These are phyloP conservation scores for Capronia coronata DNA, from an alignment of 2,329 filamentous ascomycete species.

Conservation along the genomic window DNA sequence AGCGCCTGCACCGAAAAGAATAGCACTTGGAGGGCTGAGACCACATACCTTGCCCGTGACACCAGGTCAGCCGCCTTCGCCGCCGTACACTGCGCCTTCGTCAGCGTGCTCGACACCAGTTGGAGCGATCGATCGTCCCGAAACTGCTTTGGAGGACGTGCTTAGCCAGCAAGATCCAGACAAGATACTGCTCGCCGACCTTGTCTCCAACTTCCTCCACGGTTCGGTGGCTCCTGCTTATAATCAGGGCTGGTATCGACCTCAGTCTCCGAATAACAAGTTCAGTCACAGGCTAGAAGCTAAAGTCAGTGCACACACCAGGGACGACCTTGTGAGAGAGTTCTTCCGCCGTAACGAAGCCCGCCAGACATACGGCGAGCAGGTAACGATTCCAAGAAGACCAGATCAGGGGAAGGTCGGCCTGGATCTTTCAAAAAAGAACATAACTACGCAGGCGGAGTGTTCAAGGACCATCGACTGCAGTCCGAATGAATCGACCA, in stretches of 20 bases:
- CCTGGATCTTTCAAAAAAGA: not conserved
- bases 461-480: too few species aligned
- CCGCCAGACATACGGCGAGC: constrained; percentile 13
- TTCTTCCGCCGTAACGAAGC: constrained; percentile 12
- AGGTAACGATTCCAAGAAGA: constrained; percentile 5
- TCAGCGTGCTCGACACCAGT: not conserved
- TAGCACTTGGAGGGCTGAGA: too few species aligned
- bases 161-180: constrained; percentile 3
- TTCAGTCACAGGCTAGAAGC: constrained; percentile 10
- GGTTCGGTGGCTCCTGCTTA: constrained; percentile 10
- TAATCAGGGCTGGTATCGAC: constrained; percentile 17
- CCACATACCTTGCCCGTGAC: not conserved
- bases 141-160: not conserved
- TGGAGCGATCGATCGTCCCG: not conserved
- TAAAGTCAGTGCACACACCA: constrained; percentile 1
- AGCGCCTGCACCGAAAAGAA: not conserved
- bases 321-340: constrained; percentile 8
- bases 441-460: too few species aligned
- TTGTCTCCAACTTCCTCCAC: constrained; percentile 3
- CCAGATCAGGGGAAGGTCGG: not conserved
- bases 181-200: not conserved
- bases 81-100: not conserved
- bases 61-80: not conserved
- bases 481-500: too few species aligned
- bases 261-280: constrained; percentile 5